Base-by-base conservation (phyloP, 768 basidiomycete species). In the Mrakia frigida region DNA sequence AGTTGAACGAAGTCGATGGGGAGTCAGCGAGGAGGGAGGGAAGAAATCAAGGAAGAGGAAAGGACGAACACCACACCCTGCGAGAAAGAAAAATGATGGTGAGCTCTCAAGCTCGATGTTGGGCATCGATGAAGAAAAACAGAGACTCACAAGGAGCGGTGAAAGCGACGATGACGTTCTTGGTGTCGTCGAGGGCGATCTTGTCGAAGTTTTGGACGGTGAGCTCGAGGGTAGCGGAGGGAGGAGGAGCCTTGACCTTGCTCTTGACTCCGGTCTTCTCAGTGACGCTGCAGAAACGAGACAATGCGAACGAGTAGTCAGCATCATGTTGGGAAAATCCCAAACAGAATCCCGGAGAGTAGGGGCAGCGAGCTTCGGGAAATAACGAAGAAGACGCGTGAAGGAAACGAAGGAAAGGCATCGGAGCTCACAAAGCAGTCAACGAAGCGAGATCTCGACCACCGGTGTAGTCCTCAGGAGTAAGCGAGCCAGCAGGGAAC, bases 221-320 rank as follows among this genome's bases (percentile, higher is more conserved):
- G 70, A 97, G 86, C 78, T 91, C 83, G 67, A 88, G 83, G 28
- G 89, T 89, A 61, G 87, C 88, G 4, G 91, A 88, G 1, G 91
- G 90, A 50, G 93, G 89, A 23, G 94, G 92, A 3, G 90, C 88
- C 82, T 92, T 93, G 82, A 95, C 91, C 79, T 85, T 93, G n/a
- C 92, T 92, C 84, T 92, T 93, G 79, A 92, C 87, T 73, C 90
- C 90, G 39, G 92, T 86, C 80, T 93, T 90, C 68, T 86, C 80
- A 25, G 91, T 85, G 70, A 98, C 86, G 81, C 94, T 97, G 79
- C 10, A 7, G 25, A 1, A 53, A 9, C 76, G 0, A 35, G 46
- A 43, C 14, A 43, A 53, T 1, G n/a, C 37, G n/a, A 37, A 65
- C 37, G 5, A 73, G 61, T 13, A 16, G 46, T n/a, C 10, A 35